These are phyloP conservation scores for Podospora sp. DNA, from an alignment of 495 filamentous ascomycete genomes.

Conservation along the genomic window DNA sequence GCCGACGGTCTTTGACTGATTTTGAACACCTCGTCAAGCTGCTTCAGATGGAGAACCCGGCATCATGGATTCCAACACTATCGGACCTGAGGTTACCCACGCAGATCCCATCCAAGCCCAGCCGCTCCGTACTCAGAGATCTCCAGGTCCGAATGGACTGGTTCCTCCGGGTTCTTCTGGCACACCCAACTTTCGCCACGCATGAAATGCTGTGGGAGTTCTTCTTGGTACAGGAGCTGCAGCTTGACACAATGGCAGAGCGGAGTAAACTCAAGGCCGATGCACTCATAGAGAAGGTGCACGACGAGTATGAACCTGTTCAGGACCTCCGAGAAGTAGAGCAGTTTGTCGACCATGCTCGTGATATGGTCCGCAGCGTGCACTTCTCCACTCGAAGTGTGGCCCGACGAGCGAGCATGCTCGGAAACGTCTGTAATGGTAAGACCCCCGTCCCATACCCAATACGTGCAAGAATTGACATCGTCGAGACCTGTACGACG, in stretches of 20 bases:
- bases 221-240: slow-evolving; percentile 93
- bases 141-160: slow-evolving; percentile 84
- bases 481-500: slow-evolving; percentile 67
- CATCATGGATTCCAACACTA: slow-evolving; percentile 87
- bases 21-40: slow-evolving; percentile 90
- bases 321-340: slow-evolving; percentile 91
- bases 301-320: slow-evolving; percentile 83
- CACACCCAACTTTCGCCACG: slow-evolving; percentile 90
- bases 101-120: slow-evolving; percentile 89
- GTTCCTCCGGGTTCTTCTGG: slow-evolving; percentile 81
- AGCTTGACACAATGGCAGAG: slow-evolving; percentile 86
- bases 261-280: slow-evolving; percentile 84
- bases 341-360: slow-evolving; percentile 84
- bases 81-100: slow-evolving; percentile 82
- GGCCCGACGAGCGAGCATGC: slow-evolving; percentile 66
- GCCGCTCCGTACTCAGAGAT: slow-evolving; percentile 81
- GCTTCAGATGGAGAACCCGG: slow-evolving; percentile 89
- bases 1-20: slow-evolving; percentile 83
- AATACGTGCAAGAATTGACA: background rate
- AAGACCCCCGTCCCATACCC: slow-evolving; percentile 23
- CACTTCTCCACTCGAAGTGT: slow-evolving; percentile 80
- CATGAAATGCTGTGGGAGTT: slow-evolving; percentile 99
- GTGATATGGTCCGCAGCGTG: slow-evolving; percentile 82
- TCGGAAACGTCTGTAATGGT: slow-evolving; percentile 61
- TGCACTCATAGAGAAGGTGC: slow-evolving; percentile 76